Evolutionary conservation across 2,329 filamentous ascomycete genomes (phyloP).

Genomic region (Fusarium burgessii): DNA sequence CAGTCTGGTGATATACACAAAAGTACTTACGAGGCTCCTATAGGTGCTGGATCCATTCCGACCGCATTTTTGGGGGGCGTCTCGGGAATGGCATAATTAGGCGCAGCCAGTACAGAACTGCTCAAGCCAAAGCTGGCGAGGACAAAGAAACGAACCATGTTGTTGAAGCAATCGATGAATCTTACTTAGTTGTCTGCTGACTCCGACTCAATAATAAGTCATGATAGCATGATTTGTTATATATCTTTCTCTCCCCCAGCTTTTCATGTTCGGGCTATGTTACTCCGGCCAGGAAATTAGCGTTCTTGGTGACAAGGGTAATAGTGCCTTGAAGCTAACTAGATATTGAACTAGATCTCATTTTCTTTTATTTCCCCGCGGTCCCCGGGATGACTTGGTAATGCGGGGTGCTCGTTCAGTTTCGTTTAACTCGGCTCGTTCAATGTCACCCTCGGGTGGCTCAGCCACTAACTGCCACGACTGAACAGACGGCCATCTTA

Average conservation of each 20-base stretch:
- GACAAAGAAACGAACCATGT: neutral
- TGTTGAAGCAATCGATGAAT: neutral
- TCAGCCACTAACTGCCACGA: neutral
- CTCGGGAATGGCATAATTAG: neutral
- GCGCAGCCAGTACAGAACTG: neutral
- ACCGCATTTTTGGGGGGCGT: neutral
- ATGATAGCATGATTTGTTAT: neutral
- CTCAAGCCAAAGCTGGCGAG: neutral
- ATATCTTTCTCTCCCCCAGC: neutral
- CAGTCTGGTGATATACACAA: accelerated
- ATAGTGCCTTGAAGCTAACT: neutral
- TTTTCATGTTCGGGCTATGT: neutral
- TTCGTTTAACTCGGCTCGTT: neutral
- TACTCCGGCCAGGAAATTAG: neutral
- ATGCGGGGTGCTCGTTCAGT: neutral
- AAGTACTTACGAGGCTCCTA: neutral
- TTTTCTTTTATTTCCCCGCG: neutral
- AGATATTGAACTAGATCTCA: neutral
- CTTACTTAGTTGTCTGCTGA: no score
- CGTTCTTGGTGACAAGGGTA: neutral
- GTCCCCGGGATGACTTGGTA: neutral
- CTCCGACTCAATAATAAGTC: neutral
- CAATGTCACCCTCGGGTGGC: neutral
- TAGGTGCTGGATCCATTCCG: neutral
- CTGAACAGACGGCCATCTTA: neutral